phyloP scores from a whole-genome alignment of 2,329 filamentous ascomycete species.

The Rutstroemia sp. region DNA sequence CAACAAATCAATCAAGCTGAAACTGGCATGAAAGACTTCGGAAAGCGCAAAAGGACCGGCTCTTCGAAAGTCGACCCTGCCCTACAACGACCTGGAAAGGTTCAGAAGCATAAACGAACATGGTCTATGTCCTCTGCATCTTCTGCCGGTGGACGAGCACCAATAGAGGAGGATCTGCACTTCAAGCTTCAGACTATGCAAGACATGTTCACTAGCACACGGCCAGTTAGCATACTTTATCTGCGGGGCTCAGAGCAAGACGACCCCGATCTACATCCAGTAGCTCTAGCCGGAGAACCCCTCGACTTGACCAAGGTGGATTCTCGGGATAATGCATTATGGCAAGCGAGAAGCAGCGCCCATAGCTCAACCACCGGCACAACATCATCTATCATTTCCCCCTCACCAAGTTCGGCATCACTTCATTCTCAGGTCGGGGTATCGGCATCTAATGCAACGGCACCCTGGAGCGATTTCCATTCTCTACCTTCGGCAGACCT shows the following conservation, averaged over 20 bases:
- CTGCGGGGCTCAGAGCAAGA: slow-evolving; percentile 70
- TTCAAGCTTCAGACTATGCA: slow-evolving; percentile 71
- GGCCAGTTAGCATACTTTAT: slow-evolving; percentile 71
- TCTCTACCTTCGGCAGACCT: slow-evolving; percentile 43
- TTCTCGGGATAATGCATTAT: slow-evolving; percentile 26
- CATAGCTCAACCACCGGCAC: slow-evolving; percentile 50
- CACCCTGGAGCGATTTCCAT: slow-evolving; percentile 52
- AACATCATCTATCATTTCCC: slow-evolving; percentile 53
- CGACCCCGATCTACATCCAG: slow-evolving; percentile 72
- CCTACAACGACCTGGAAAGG: slow-evolving; percentile 64
- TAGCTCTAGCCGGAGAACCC: slow-evolving; percentile 62
- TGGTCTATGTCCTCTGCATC: slow-evolving; percentile 88
- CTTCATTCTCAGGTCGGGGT: slow-evolving; percentile 45
- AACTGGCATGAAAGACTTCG: slow-evolving; percentile 58
- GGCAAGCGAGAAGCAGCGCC: slow-evolving; percentile 42
- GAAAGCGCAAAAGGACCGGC: slow-evolving; percentile 54
- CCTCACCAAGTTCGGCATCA: slow-evolving; percentile 58
- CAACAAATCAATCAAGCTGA: slow-evolving; percentile 81
- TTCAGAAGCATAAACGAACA: slow-evolving; percentile 83
- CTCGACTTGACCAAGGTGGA: slow-evolving; percentile 50
- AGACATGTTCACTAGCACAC: slow-evolving; percentile 83
- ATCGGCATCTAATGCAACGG: slow-evolving; percentile 28
- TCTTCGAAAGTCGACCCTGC: slow-evolving; percentile 36
- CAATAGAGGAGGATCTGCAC: slow-evolving; percentile 68
- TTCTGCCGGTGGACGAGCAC: slow-evolving; percentile 48